Evolutionary conservation across 192 early-diverging fungal genomes (phyloP), one percentile per base, ranked within the genome.

Genomic region (Dimargaris cristalligena): DNA sequence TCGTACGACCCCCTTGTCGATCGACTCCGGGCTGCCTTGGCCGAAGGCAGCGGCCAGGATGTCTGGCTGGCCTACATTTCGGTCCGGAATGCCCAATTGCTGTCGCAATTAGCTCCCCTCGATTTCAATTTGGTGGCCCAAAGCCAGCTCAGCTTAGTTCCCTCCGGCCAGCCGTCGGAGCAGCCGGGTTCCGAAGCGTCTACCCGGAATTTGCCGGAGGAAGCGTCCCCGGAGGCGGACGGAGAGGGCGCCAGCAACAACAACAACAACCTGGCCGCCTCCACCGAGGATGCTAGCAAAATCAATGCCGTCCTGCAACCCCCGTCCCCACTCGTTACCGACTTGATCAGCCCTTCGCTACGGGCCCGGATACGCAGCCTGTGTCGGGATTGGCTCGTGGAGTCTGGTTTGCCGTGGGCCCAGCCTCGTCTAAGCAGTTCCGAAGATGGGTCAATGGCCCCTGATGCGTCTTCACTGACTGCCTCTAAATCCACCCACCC

Each of bases 11-110:
- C 54, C 8, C 14, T 56, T 9, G 20, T 56, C 30, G 32, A 29
- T 9, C 30, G 29, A 14, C 29, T 56, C 13, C 20, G 29, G 20
- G 32, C 13, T 16, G 16, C 16, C 2, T 34, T 56, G 34, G 54
- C 30, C 11, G 32, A 33, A 9, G 54, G 54, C 31, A 34, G 29
- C 4, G 32, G 23, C 11, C 28, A 34, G 31, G 54, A 56, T 23
- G 31, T 23, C 1, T 56, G 54, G 54, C 29, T 56, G 34, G 54
- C 54, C 16, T 56, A 56, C 18, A 34, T 56, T n/a, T 20, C 31
- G 16, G 23, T 56, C 14, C 54, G 54, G 4, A 56, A 56, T 56
- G 54, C 54, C 2, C 31, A n/a, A 8, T 14, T 22, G 1, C 20
- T 20, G 9, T 9, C 16, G 2, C 10, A 34, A 13, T 23, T 56